Evolutionary conservation across 2,329 filamentous ascomycete species (phyloP), one percentile per base, ranked within the genome.

Genomic region (Paecilomyces fulvus): DNA sequence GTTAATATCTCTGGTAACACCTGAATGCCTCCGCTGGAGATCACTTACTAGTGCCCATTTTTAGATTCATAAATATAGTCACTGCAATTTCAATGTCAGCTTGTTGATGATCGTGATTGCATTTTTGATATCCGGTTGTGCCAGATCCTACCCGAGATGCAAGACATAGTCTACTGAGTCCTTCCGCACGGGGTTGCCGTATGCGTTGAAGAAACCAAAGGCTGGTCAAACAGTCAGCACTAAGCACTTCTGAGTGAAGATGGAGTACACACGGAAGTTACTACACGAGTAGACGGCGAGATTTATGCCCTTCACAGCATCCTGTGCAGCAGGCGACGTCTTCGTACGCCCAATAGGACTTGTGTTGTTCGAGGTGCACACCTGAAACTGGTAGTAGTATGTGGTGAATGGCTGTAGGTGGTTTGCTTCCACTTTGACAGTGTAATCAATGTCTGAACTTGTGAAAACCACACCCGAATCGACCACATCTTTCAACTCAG

Each of bases 381-480:
- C 78, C 21, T 75, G 82, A 73, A 90, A 90, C 63, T 87, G 86
- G 63, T 89, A 89, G 63, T 80, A 86, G 69, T 65, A 67, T 50
- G 61, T 89, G 0, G 84, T 89, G 64, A 83, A 87, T 0, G 86
- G 78, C 53, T 80, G 73, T 46, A 90, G 68, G 12, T 80, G 79
- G 52, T 72, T 79, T 1, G 86, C 87, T 69, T 90, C 86, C 66
- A 83, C 83, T 77, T 89, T 89, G 58, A 90, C 75, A 0, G 87
- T 90, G 66, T 85, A 91, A 66, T 91, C 88, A 51, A 90, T 82
- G 66, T 90, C 87, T 0, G 82, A 87, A 33, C 80, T 87, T 0
- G 88, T 90, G 65, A 84, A 89, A 0, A 80, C 85, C 33, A 73
- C 80, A 4, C 87, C 87, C 1, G 74, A 75, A 53, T 80, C 76